phyloP scores from a whole-genome alignment of 768 basidiomycete species.

The Tricholoma saponaceum region DNA sequence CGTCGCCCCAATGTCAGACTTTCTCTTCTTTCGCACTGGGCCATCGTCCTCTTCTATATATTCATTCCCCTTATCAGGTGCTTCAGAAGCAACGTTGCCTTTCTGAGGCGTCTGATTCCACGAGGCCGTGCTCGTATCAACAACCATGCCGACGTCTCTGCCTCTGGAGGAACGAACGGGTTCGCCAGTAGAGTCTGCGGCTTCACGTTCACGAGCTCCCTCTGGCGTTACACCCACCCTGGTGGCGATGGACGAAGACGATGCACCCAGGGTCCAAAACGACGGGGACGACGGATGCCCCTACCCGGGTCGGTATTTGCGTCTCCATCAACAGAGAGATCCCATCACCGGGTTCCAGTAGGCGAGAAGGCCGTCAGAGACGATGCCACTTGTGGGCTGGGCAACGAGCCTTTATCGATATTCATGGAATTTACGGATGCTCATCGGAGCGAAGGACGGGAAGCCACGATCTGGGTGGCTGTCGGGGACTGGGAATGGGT shows the following conservation, averaged over 20 bases:
- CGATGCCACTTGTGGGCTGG: neutral
- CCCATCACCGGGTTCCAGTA: neutral
- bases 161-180: neutral
- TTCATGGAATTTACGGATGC: slow-evolving; percentile 2
- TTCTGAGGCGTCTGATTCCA: slow-evolving; percentile 29
- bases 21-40: slow-evolving; percentile 35
- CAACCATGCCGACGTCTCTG: slow-evolving; percentile 23
- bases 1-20: neutral
- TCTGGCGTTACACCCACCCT: neutral
- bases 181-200: neutral
- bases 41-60: slow-evolving; percentile 4
- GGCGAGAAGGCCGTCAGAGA: no score
- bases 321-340: neutral
- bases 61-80: slow-evolving; percentile 2
- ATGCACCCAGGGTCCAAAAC: neutral
- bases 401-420: neutral
- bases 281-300: neutral
- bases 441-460: neutral
- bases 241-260: neutral
- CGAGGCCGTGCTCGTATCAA: slow-evolving; percentile 47
- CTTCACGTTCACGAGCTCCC: neutral
- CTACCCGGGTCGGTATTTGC: neutral
- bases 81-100: neutral
- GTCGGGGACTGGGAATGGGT: neutral
- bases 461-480: neutral